These are phyloP conservation scores for Yamadazyma membranifaciens DNA, from an alignment of 1,139 yeast species.

Conservation along the genomic window DNA sequence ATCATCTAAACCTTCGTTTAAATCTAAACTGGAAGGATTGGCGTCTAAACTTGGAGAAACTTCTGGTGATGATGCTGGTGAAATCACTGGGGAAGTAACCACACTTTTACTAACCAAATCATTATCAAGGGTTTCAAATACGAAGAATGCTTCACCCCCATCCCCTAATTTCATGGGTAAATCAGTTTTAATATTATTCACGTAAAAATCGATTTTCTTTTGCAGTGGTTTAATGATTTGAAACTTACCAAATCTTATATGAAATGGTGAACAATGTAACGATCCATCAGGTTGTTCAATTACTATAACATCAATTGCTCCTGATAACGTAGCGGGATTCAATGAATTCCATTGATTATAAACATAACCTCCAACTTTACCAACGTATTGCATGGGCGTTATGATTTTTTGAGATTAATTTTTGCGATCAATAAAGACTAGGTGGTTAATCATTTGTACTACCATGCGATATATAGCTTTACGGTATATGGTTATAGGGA, in stretches of 20 bases:
- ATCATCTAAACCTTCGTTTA: slow-evolving; percentile 25
- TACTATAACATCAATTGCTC: slow-evolving; percentile 96
- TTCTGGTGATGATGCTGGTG: slow-evolving; percentile 73
- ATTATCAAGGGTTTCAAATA: slow-evolving; percentile 73
- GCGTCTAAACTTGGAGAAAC: slow-evolving; percentile 31
- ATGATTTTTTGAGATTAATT: neutral
- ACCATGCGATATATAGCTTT: too few relatives aligned
- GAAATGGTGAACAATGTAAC: slow-evolving; percentile 93
- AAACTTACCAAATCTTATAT: slow-evolving; percentile 91
- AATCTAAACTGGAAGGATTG: slow-evolving; percentile 14
- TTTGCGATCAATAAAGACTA: neutral
- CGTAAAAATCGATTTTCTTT: slow-evolving; percentile 84
- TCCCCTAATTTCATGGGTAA: slow-evolving; percentile 96
- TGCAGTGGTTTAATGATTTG: slow-evolving; percentile 94
- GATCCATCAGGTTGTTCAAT: slow-evolving; percentile 87
- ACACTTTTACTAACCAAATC: slow-evolving; percentile 69
- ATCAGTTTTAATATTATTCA: slow-evolving; percentile 78
- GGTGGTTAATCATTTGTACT: neutral
- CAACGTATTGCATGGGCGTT: slow-evolving; percentile 83
- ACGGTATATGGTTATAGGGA: too few relatives aligned
- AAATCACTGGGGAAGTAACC: slow-evolving; percentile 87
- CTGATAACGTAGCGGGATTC: slow-evolving; percentile 93
- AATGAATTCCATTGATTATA: slow-evolving; percentile 97
- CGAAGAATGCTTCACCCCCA: slow-evolving; percentile 98
- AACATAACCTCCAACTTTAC: slow-evolving; percentile 90